A percentile compares a stretch with the other conserved stretches of the same genome.
Conservation (phyloP, 768 basidiomycete genomes). For the Suillus subluteus region DNA sequence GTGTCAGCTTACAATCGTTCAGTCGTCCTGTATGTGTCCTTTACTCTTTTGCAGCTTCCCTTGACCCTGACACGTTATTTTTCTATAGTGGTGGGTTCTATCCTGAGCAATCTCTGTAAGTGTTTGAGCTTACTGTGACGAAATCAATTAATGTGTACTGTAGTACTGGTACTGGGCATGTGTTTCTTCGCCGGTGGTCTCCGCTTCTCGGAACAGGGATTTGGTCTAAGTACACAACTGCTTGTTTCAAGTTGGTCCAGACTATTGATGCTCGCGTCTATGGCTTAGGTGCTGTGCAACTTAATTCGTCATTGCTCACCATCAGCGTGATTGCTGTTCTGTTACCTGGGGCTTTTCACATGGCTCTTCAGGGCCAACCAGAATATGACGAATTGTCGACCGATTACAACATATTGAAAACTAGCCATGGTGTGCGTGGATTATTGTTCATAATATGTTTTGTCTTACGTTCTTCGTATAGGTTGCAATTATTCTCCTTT, state of each 20-base stretch:
- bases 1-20: conserved; percentile 81
- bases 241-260: not conserved
- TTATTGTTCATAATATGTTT: not conserved
- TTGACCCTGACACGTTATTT: conserved; percentile 5
- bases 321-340: conserved; percentile 82
- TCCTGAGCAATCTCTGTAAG: conserved; percentile 75
- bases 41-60: not conserved
- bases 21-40: conserved; percentile 61
- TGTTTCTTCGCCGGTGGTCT: conserved; percentile 85
- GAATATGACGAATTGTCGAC: conserved; percentile 25
- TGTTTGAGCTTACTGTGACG: conserved; percentile 1
- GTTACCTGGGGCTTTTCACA: conserved; percentile 77
- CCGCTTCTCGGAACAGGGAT: conserved; percentile 78
- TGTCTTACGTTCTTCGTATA: conserved; percentile 26
- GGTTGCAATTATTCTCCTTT: conserved; percentile 79
- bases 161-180: conserved; percentile 86
- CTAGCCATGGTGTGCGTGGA: conserved; percentile 74
- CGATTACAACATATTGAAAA: conserved; percentile 60
- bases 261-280: not conserved
- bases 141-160: conserved; percentile 1
- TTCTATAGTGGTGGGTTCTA: conserved; percentile 72
- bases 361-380: conserved; percentile 45
- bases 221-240: conserved; percentile 60
- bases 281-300: conserved; percentile 63
- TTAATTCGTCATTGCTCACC: conserved; percentile 74